Evolutionary conservation across 352 stramenopile species (phyloP).

Genomic region (Phytophthora sp.): DNA sequence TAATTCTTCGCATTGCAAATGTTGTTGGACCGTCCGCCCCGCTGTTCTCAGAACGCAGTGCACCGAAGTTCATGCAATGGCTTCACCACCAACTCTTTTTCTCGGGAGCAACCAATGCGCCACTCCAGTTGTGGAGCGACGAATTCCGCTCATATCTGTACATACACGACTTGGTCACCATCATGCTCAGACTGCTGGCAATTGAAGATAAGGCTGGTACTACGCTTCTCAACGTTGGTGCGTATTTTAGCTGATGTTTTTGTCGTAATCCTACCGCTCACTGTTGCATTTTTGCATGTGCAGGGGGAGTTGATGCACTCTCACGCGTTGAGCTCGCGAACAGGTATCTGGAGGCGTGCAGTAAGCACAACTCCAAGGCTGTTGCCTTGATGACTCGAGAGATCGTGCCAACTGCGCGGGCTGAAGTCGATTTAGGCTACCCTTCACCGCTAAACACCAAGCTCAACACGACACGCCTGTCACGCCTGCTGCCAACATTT

Average conservation of each 20-base stretch:
- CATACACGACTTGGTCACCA: slow-evolving; percentile 48
- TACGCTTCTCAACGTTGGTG: slow-evolving; percentile 61
- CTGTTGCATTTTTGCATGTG: not conserved
- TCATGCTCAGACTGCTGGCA: slow-evolving; percentile 43
- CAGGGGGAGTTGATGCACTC: slow-evolving; percentile 53
- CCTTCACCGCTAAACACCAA: slow-evolving; percentile 50
- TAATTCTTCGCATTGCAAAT: slow-evolving; percentile 69
- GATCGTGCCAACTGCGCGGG: slow-evolving; percentile 34
- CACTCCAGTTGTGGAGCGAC: slow-evolving; percentile 62
- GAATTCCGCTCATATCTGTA: slow-evolving; percentile 72
- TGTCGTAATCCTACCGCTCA: not conserved
- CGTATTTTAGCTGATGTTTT: not conserved
- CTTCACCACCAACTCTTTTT: slow-evolving; percentile 53
- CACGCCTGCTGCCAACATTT: slow-evolving; percentile 29
- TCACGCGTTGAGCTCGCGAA: slow-evolving; percentile 54
- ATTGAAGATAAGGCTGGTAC: not conserved
- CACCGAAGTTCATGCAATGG: slow-evolving; percentile 74
- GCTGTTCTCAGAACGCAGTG: slow-evolving; percentile 36
- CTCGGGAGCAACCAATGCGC: not conserved
- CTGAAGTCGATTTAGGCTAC: slow-evolving; percentile 52
- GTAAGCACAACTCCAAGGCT: not conserved
- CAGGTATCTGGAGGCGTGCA: slow-evolving; percentile 32
- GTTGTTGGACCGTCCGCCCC: slow-evolving; percentile 53
- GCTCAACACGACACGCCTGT: slow-evolving; percentile 40
- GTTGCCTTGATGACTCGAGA: slow-evolving; percentile 2